Percentiles rank a stretch among this genome's conserved stretches.
Evolutionary conservation across 2,329 filamentous ascomycete species (phyloP).

Genomic region (Aspergillus aculeatinus): DNA sequence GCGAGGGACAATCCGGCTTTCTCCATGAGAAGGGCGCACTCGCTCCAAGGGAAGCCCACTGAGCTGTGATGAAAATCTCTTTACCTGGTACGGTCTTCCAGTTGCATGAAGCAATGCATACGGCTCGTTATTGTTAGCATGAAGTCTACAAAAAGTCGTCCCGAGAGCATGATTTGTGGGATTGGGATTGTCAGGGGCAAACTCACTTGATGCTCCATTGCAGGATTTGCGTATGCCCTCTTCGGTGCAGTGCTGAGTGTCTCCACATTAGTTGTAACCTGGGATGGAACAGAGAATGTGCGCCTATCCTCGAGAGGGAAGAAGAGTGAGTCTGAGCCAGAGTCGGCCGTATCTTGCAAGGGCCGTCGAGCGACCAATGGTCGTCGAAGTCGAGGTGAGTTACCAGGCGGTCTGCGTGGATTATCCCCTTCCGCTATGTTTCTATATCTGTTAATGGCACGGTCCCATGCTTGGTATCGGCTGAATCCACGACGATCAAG

Average conservation of each 20-base stretch:
- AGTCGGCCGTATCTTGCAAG: constrained; percentile 17
- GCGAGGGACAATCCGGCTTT: constrained; percentile 20
- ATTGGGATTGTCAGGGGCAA: not conserved
- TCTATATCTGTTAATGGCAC: constrained; percentile 43
- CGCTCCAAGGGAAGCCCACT: constrained; percentile 24
- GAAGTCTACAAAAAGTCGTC: not conserved
- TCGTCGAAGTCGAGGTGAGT: constrained; percentile 16
- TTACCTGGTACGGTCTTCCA: constrained; percentile 18
- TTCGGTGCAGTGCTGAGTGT: constrained; percentile 15
- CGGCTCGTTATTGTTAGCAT: constrained; percentile 29
- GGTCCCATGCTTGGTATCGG: constrained; percentile 49
- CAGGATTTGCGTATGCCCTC: constrained; percentile 10
- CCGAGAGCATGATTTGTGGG: no score
- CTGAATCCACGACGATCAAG: constrained; percentile 47
- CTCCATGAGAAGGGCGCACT: constrained; percentile 17
- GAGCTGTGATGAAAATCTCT: constrained; percentile 23
- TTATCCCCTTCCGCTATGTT: constrained; percentile 25
- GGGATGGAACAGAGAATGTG: constrained; percentile 16
- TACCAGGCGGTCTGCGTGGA: constrained; percentile 13
- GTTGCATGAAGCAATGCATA: constrained; percentile 21
- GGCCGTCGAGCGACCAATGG: constrained; percentile 20
- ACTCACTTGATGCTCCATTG: constrained; percentile 24
- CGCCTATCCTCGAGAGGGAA: constrained; percentile 12
- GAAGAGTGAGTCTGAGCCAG: constrained; percentile 14
- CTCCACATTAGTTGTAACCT: constrained; percentile 15